Conservation (phyloP, 345 rosid species). For the Salix purpurea region DNA sequence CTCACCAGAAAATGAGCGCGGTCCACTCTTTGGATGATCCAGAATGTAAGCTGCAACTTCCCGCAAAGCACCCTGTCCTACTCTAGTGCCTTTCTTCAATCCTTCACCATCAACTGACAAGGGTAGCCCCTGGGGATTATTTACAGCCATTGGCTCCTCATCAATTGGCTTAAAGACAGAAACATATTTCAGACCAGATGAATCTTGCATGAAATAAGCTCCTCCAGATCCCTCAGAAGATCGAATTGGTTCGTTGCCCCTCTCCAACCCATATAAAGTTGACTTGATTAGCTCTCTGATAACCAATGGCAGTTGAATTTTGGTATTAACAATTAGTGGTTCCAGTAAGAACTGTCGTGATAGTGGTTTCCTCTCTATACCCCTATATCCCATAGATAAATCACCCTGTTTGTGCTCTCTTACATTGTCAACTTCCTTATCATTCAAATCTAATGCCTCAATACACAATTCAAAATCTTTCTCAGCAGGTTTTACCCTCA, state of each 20-base stretch:
- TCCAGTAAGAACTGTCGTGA: slow-evolving; percentile 47
- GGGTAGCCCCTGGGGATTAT: slow-evolving; percentile 62
- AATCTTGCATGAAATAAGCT: slow-evolving; percentile 78
- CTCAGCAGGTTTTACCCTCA: slow-evolving; percentile 45
- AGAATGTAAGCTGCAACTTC: slow-evolving; percentile 88
- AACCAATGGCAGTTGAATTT: slow-evolving; percentile 36
- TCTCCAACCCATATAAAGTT: slow-evolving; percentile 61
- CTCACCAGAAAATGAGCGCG: slow-evolving; percentile 27
- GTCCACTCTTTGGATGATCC: slow-evolving; percentile 59
- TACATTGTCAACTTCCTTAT: slow-evolving; percentile 13
- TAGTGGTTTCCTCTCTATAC: slow-evolving; percentile 19
- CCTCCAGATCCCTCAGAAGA: slow-evolving; percentile 88
- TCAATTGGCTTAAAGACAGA: slow-evolving; percentile 84
- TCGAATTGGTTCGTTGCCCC: slow-evolving; percentile 54
- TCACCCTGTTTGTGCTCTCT: slow-evolving; percentile 22
- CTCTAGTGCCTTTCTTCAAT: slow-evolving; percentile 77
- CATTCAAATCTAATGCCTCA: slow-evolving; percentile 34
- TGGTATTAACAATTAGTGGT: slow-evolving; percentile 43
- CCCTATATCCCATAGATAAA: slow-evolving; percentile 8
- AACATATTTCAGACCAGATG: slow-evolving; percentile 49
- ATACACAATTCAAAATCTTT: slow-evolving; percentile 53
- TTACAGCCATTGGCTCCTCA: slow-evolving; percentile 88
- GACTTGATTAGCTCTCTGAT: slow-evolving; percentile 51
- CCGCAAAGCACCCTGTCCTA: slow-evolving; percentile 76
- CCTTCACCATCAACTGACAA: slow-evolving; percentile 72